These are phyloP conservation scores for Aspergillus homomorphus DNA, from an alignment of 495 filamentous ascomycete species.

Conservation along the genomic window DNA sequence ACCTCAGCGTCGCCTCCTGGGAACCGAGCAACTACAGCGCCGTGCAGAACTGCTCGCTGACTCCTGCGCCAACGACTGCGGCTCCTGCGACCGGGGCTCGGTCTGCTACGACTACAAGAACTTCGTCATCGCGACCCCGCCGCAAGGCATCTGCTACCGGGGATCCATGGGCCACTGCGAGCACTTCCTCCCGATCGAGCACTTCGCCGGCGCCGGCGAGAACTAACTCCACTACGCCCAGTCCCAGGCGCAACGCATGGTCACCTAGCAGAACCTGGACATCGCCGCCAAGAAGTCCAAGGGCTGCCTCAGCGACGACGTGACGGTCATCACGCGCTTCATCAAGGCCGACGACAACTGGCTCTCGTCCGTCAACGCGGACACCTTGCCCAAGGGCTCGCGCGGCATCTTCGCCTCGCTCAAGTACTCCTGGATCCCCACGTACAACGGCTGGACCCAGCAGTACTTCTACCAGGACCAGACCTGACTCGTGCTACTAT, in stretches of 20 bases:
- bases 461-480: constrained; percentile 20
- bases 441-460: constrained; percentile 20
- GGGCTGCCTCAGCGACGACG: constrained; percentile 10
- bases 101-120: constrained; percentile 21
- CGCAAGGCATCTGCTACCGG: constrained; percentile 17
- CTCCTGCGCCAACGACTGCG: constrained; percentile 25
- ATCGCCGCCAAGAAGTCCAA: neutral
- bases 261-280: too few relatives aligned
- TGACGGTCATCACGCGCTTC: constrained; percentile 5
- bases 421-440: constrained; percentile 20
- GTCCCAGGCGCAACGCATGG: constrained; percentile 18
- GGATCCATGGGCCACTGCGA: constrained; percentile 20
- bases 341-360: constrained; percentile 21
- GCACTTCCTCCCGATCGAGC: constrained; percentile 24
- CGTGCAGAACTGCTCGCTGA: constrained; percentile 20
- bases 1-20: constrained; percentile 14
- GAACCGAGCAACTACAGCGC: constrained; percentile 21
- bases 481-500: too few relatives aligned
- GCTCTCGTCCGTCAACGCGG: constrained; percentile 21
- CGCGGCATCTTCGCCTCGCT: constrained; percentile 20
- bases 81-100: constrained; percentile 19
- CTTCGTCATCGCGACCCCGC: constrained; percentile 12
- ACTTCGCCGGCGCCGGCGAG: constrained; percentile 12
- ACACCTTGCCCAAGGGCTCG: constrained; percentile 14
- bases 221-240: constrained; percentile 18